Base-by-base conservation (phyloP, 352 stramenopile species). In the Globisporangium takayamanum region DNA sequence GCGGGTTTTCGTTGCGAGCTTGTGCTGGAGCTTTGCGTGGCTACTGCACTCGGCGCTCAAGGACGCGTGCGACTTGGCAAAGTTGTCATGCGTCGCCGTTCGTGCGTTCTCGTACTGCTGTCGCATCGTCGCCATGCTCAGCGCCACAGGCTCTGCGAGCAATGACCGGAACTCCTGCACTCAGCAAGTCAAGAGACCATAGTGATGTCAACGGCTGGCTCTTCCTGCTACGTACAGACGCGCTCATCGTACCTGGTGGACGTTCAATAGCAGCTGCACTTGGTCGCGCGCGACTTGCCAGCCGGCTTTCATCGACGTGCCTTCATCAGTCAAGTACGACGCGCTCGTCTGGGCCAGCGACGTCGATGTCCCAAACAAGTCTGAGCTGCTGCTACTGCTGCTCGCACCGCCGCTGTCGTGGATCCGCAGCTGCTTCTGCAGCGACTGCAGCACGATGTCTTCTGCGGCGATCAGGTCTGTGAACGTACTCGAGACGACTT, bases 81-180 rank as follows among this genome's bases (percentile, higher is more conserved):
- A 90, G 18, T 70, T 79, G n/a, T 90, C 80, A 25, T 92, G 78
- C 14, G 76, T 80, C n/a, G 66, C 66, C 0, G 60, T 55, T 25
- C 78, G 68, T 22, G 80, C 69, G 33, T 63, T 79, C 57, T 89
- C 82, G 41, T 94, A 94, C 28, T 94, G 81, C 47, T 73, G 78
- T 49, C 86, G 88, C 81, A 94, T 94, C 26, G 78, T 89, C 18
- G 68, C 65, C 48, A 94, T 68, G 46, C 79, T 90, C 39, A 94
- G 56, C 10, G 78, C 64, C 16, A 92, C 81, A 12, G 84, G 81
- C 44, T 94, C 84, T 1, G 78, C 68, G 14, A 94, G 58, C 16
- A 94, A 42, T 1, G 81, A 92, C n/a, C 74, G 70, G 36, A 89
- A 94, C 73, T 94, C 84, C 68, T 90, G 47, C 26, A 36, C 5